Evolutionary conservation across 78 protist genomes (phyloP).

Genomic region (Monosiga brevicollis): DNA sequence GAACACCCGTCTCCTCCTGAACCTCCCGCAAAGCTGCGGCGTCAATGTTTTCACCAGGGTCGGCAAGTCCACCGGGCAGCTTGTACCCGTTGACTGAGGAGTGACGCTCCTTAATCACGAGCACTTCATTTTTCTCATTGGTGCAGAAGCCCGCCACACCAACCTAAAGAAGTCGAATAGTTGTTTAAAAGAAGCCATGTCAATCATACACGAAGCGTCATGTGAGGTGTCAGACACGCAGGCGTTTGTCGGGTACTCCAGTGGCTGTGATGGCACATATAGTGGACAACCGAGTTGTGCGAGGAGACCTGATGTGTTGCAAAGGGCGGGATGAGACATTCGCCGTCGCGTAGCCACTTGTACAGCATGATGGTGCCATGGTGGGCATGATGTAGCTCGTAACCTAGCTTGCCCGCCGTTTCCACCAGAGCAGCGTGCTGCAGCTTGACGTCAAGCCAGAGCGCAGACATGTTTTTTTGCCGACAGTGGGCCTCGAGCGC

Average conservation of each 20-base stretch:
- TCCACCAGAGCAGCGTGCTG: no score
- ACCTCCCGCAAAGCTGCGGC: slow-evolving; percentile 20
- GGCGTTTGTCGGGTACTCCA: no score
- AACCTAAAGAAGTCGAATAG: background rate
- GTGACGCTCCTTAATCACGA: slow-evolving; percentile 13
- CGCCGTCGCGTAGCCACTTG: background rate
- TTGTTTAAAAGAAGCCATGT: background rate
- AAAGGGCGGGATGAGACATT: background rate
- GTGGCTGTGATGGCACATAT: background rate
- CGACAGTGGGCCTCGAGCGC: no score
- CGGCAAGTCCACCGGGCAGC: slow-evolving; percentile 34
- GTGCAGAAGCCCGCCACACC: slow-evolving; percentile 12
- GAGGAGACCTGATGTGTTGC: background rate
- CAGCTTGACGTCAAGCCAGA: no score
- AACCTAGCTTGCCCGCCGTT: no score
- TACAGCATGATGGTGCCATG: background rate
- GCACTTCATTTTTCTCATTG: background rate
- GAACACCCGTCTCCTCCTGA: slow-evolving; percentile 32
- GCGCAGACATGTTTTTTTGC: no score
- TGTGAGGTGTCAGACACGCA: no score
- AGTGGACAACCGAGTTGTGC: background rate
- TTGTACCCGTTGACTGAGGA: background rate
- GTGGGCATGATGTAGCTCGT: background rate
- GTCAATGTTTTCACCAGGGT: slow-evolving; percentile 13
- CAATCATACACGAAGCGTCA: background rate